These are phyloP conservation scores for Tillandsia leiboldiana DNA, from an alignment of 176 grass and related monocot species.

Conservation along the genomic window DNA sequence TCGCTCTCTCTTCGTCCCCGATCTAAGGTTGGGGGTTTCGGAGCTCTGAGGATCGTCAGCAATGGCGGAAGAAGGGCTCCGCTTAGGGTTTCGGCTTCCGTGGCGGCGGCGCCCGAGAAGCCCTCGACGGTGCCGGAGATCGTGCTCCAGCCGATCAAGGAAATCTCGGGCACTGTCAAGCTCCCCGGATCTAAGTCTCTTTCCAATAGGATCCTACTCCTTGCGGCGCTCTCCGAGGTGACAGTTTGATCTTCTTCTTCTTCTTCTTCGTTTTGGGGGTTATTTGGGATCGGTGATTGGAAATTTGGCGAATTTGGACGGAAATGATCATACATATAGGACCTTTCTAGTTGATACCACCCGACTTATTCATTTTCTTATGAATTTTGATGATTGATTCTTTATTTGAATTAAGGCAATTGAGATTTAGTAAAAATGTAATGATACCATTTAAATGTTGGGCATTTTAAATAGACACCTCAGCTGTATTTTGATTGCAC, in stretches of 20 bases:
- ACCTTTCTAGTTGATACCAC: too few relatives aligned
- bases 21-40: neutral
- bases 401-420: too few relatives aligned
- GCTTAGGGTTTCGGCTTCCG: constrained; percentile 21
- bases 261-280: neutral
- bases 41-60: neutral
- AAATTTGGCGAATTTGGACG: too few relatives aligned
- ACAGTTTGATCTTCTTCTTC: constrained; percentile 6
- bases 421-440: too few relatives aligned
- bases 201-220: constrained; percentile 95
- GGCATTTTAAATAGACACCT: too few relatives aligned
- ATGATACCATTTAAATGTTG: too few relatives aligned
- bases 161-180: constrained; percentile 82
- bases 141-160: constrained; percentile 80
- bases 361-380: neutral
- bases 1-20: constrained; percentile 13
- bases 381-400: neutral
- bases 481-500: too few relatives aligned
- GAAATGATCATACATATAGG: too few relatives aligned
- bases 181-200: constrained; percentile 95
- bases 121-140: constrained; percentile 58
- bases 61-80: neutral
- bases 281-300: neutral
- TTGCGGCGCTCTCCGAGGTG: constrained; percentile 83
- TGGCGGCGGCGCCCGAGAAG: constrained; percentile 36